phyloP scores from a whole-genome alignment of 305 asterid species.

The Fraxinus sp. region DNA sequence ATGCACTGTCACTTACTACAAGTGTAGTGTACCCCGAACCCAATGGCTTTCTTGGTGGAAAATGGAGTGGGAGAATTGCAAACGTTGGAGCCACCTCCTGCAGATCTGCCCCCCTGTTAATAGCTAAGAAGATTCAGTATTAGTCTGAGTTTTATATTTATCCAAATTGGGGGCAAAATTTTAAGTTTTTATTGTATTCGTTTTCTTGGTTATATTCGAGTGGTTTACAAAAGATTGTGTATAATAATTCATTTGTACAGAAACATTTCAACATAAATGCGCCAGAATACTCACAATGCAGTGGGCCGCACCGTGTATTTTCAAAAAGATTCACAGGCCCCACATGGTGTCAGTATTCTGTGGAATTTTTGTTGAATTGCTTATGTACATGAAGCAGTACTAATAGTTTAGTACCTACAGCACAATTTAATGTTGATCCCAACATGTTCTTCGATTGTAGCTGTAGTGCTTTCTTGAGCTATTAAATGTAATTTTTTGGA shows the following conservation, averaged over 20 bases:
- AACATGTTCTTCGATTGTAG: neutral
- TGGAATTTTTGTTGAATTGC: too few relatives aligned
- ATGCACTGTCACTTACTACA: constrained; percentile 77
- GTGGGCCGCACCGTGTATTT: too few relatives aligned
- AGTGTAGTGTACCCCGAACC: too few relatives aligned
- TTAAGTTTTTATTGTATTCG: neutral
- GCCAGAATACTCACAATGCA: too few relatives aligned
- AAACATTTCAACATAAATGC: too few relatives aligned
- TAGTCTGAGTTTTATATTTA: neutral
- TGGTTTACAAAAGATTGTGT: neutral
- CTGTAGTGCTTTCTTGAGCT: neutral
- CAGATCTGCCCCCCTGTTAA: constrained; percentile 59
- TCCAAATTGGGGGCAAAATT: neutral
- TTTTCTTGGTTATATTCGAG: neutral
- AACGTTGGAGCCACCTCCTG: constrained; percentile 55
- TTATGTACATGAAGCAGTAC: too few relatives aligned
- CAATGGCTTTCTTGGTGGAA: constrained; percentile 67
- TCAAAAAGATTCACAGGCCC: too few relatives aligned
- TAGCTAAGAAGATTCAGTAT: neutral
- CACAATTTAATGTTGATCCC: neutral
- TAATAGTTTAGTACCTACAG: too few relatives aligned
- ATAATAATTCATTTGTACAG: too few relatives aligned
- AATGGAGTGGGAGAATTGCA: constrained; percentile 58
- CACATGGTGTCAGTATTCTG: too few relatives aligned
- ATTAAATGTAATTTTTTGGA: neutral